Conservation (phyloP, 257 asterid species). For the Knoxia roxburghii region DNA sequence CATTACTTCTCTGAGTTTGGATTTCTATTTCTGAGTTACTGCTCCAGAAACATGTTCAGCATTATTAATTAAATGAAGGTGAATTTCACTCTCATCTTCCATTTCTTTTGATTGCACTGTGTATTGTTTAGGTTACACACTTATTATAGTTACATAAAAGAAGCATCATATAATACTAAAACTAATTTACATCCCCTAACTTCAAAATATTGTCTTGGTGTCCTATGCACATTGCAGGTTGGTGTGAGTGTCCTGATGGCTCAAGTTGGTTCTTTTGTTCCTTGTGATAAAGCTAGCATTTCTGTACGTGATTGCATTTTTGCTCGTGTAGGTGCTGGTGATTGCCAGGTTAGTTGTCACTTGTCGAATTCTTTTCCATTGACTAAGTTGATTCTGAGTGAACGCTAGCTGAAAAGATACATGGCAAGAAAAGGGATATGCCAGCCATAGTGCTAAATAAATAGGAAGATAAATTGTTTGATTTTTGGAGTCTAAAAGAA, state of each 20-base stretch:
- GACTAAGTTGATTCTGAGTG: background rate
- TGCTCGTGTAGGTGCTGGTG: slow-evolving; percentile 99
- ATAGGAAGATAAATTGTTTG: background rate
- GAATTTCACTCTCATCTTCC: background rate
- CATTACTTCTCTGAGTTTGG: background rate
- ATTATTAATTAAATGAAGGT: background rate
- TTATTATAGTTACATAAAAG: background rate
- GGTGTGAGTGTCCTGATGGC: slow-evolving; percentile 96
- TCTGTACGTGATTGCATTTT: slow-evolving; percentile 95
- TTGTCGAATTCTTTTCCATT: background rate
- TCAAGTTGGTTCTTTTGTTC: slow-evolving; percentile 88
- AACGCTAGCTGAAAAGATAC: background rate
- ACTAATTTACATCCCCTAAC: background rate
- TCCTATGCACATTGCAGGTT: slow-evolving; percentile 45
- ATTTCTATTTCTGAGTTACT: background rate
- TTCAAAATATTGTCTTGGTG: slow-evolving; percentile 6
- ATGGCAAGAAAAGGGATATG: background rate
- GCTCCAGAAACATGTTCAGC: background rate
- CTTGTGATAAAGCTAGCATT: slow-evolving; percentile 79
- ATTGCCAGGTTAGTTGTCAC: slow-evolving; percentile 68
- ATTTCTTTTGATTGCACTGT: background rate
- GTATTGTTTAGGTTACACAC: background rate
- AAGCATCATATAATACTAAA: background rate
- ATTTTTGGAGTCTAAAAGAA: background rate
- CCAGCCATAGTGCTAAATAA: background rate